phyloP scores from a whole-genome alignment of 495 filamentous ascomycete genomes.

The Aspergillus nidulans region DNA sequence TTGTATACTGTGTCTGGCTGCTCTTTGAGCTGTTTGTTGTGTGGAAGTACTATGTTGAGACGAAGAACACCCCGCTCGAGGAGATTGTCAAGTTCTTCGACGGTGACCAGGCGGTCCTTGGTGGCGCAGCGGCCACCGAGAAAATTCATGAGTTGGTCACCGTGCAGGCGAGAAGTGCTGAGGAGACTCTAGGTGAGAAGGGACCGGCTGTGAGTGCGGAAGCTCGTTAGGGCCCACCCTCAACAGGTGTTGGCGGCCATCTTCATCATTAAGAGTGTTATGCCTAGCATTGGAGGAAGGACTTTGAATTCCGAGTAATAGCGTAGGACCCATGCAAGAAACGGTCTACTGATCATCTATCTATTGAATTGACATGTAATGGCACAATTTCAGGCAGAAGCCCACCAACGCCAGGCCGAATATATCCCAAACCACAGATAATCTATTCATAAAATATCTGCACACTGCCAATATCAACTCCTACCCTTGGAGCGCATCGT shows the following conservation, averaged over 20 bases:
- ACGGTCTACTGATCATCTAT: no score
- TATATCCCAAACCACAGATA: background rate
- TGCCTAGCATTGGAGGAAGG: no score
- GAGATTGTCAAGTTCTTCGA: slow-evolving; percentile 9
- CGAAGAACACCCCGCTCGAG: slow-evolving; percentile 3
- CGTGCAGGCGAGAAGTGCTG: background rate
- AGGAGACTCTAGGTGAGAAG: slow-evolving; percentile 3
- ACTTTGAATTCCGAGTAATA: no score
- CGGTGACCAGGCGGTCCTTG: slow-evolving; percentile 1
- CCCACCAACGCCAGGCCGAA: background rate
- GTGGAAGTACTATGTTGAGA: slow-evolving; percentile 11
- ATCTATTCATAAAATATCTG: background rate
- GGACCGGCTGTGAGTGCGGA: background rate
- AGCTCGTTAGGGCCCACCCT: background rate
- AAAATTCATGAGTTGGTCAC: background rate
- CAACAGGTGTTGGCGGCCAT: no score
- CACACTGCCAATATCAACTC: background rate
- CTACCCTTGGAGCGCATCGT: slow-evolving; percentile 9
- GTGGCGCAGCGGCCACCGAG: slow-evolving; percentile 1
- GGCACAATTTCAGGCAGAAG: no score
- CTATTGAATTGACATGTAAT: no score
- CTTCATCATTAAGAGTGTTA: no score
- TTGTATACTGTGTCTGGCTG: slow-evolving; percentile 7
- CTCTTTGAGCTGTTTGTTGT: slow-evolving; percentile 2
- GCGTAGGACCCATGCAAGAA: no score